Conservation (phyloP, 2,329 filamentous ascomycete species). For the Ophiostoma fasciatum region DNA sequence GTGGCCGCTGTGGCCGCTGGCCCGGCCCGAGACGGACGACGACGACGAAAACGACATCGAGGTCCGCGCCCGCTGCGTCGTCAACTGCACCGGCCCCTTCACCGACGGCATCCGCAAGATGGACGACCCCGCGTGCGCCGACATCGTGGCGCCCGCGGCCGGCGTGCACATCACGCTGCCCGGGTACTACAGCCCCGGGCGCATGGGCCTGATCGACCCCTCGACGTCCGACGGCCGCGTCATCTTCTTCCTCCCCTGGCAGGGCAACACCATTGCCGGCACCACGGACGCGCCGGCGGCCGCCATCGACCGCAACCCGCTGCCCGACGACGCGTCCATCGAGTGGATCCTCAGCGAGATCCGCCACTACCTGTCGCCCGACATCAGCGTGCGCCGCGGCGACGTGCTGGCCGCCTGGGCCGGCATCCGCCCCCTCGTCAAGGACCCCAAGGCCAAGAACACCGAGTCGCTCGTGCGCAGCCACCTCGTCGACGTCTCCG, state of each 20-base stretch:
- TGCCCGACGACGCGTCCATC: conserved; percentile 63
- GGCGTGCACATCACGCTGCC: conserved; percentile 71
- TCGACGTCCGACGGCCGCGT: conserved; percentile 72
- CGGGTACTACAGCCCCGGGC: conserved; percentile 62
- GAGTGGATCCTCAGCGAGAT: conserved; percentile 71
- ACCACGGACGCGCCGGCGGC: conserved; percentile 63
- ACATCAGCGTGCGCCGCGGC: conserved; percentile 57
- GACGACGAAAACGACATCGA: conserved; percentile 41
- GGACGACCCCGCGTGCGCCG: conserved; percentile 54
- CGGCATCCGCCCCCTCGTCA: conserved; percentile 59
- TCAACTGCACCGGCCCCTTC: conserved; percentile 76
- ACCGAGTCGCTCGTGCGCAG: conserved; percentile 73
- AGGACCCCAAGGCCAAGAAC: conserved; percentile 66
- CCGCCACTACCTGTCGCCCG: conserved; percentile 58
- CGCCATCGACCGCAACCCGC: conserved; percentile 49
- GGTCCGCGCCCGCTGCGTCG: conserved; percentile 64
- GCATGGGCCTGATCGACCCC: conserved; percentile 73
- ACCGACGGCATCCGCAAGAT: conserved; percentile 67
- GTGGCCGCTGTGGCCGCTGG: conserved; percentile 19
- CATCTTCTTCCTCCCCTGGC: conserved; percentile 77
- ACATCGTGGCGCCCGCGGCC: conserved; percentile 67
- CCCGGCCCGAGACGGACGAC: conserved; percentile 26
- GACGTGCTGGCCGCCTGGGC: conserved; percentile 75
- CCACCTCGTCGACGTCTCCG: conserved; percentile 61
- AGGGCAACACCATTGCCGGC: conserved; percentile 72